These are phyloP conservation scores for Colletotrichum liaoningense DNA, from an alignment of 2,329 filamentous ascomycete genomes.

Conservation along the genomic window DNA sequence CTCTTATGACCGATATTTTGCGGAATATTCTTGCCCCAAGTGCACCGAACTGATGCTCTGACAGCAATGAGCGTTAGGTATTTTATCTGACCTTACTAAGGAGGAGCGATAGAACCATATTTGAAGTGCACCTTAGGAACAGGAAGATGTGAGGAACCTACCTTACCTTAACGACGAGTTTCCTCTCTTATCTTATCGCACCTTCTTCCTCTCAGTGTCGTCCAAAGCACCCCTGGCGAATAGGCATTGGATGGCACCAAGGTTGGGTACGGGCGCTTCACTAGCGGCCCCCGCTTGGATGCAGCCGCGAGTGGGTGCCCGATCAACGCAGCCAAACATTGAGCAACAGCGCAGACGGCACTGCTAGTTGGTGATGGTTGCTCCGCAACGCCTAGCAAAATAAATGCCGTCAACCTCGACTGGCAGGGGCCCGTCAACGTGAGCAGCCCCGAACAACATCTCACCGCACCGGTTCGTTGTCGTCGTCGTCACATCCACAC, in stretches of 20 bases:
- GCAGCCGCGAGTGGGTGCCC: constrained; percentile 25
- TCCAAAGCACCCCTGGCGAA: neutral
- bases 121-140: neutral
- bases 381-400: constrained; percentile 31
- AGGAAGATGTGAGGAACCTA: neutral
- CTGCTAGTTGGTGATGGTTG: constrained; percentile 5
- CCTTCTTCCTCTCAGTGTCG: neutral
- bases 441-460: constrained; percentile 17
- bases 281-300: constrained; percentile 14
- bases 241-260: neutral
- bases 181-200: neutral
- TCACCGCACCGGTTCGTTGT: constrained; percentile 17
- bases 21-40: neutral
- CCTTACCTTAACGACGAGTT: no score
- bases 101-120: no score
- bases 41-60: no score
- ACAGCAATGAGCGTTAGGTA: no score
- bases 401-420: constrained; percentile 11
- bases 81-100: no score
- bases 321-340: constrained; percentile 28
- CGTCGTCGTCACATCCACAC: constrained; percentile 9
- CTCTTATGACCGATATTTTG: neutral
- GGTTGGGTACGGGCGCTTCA: constrained; percentile 14
- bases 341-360: neutral
- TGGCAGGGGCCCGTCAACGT: constrained; percentile 17